Evolutionary conservation across 2,329 filamentous ascomycete species (phyloP), one percentile per base, ranked within the genome.

Genomic region (Colletotrichum orchidophilum): DNA sequence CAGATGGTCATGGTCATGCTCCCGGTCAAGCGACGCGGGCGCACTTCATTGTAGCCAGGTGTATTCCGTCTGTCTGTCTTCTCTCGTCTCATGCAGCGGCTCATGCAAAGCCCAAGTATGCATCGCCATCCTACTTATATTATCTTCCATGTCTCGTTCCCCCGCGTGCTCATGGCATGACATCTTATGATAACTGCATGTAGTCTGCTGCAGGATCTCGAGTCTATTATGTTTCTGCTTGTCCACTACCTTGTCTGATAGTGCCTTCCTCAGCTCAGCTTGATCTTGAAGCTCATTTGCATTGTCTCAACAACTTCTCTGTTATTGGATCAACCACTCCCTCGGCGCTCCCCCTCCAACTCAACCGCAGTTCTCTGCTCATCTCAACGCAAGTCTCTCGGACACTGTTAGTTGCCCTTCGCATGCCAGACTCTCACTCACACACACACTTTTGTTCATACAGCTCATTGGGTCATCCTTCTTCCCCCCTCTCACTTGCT

Each of bases 61-160:
- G 13, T 46, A 24, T 62, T 46, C 39, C 39, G 39, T 46, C 39
- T 46, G 39, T 46, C 39, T 33, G 31, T 33, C 31, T 33, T 3
- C 8, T 35, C 5, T 27, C 33, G 26, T 18, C 26, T 49, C 13
- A 8, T 21, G n/a, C 13, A 33, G 49, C 13, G 12, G 15, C 21
- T 52, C 29, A 15, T 53, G 33, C 9, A 15, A 8, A 21, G 7
- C 26, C 27, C n/a, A 13, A 49, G n/a, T n/a, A 58, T 33, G 27
- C n/a, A 50, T 12, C 26, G 24, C n/a, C 52, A 27, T 58, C 42
- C 60, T 64, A 52, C 50, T 65, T 68, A 65, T 68, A 65, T 58
- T 57, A 58, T 46, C 42, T 60, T 35, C 13, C 31, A 27, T 42
- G 4, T 31, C 52, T 58, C 42, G 18, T 18, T 35, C 31, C 31